phyloP scores from a whole-genome alignment of 163 green algal species.

The Prototheca stagnorum region DNA sequence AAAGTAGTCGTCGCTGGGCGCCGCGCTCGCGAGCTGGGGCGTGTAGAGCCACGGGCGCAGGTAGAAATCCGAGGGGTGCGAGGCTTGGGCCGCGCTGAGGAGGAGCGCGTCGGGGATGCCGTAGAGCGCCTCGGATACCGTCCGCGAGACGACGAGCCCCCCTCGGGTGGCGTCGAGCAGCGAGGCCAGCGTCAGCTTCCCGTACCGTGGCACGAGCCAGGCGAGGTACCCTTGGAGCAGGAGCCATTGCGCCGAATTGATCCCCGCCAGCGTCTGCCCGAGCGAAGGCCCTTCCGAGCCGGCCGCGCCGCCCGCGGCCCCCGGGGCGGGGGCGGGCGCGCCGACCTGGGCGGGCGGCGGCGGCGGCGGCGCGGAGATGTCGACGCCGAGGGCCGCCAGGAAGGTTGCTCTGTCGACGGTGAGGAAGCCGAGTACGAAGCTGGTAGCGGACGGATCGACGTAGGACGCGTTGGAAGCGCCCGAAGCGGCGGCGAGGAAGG shows the following conservation, averaged over 20 bases:
- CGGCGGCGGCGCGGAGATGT: not conserved
- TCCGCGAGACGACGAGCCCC: conserved; percentile 14
- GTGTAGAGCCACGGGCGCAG: conserved; percentile 12
- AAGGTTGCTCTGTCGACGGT: not conserved
- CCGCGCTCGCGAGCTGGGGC: conserved; percentile 1
- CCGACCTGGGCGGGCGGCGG: no score
- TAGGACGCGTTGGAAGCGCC: conserved; percentile 2
- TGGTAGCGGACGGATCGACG: conserved; percentile 5
- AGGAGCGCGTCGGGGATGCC: conserved; percentile 19
- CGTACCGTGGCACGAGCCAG: conserved; percentile 9
- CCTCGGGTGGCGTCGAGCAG: not conserved
- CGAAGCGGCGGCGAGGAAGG: conserved; percentile 3
- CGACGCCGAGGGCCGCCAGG: conserved; percentile 2
- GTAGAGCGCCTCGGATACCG: conserved; percentile 16
- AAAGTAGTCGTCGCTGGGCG: not conserved
- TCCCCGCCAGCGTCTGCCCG: no score
- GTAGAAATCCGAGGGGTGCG: not conserved
- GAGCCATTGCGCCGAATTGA: conserved; percentile 7
- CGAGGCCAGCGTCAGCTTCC: conserved; percentile 4
- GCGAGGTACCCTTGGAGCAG: conserved; percentile 15
- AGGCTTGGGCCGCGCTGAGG: not conserved
- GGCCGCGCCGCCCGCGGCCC: no score
- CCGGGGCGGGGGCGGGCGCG: no score
- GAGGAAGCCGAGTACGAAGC: conserved; percentile 12
- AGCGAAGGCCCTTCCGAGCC: no score